Conservation (phyloP, 129 eudicot species). For the Artemisia tridentata region DNA sequence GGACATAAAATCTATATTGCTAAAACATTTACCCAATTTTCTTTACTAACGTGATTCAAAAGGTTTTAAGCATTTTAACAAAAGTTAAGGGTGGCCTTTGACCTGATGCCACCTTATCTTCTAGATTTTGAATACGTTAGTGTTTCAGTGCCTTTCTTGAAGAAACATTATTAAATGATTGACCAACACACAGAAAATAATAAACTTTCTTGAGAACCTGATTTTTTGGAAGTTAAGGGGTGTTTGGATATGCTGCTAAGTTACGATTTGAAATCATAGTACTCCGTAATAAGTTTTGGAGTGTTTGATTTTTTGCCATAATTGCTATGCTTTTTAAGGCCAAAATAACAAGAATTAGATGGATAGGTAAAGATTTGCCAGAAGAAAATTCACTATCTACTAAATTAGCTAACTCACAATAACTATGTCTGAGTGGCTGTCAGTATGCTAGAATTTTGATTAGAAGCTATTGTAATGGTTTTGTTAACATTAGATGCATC, state of each 20-base stretch:
- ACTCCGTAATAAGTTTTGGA: background rate
- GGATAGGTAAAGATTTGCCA: background rate
- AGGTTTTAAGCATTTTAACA: no score
- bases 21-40: no score
- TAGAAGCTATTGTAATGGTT: background rate
- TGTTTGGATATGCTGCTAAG: slow-evolving; percentile 14
- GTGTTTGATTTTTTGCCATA: slow-evolving; percentile 1
- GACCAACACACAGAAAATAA: background rate
- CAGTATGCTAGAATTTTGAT: background rate
- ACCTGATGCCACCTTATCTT: background rate
- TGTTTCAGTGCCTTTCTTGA: slow-evolving; percentile 2
- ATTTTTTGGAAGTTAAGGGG: background rate
- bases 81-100: background rate
- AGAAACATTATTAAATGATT: background rate
- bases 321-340: background rate
- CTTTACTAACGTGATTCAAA: no score
- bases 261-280: background rate
- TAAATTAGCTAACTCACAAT: background rate
- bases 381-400: background rate
- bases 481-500: slow-evolving; percentile 1
- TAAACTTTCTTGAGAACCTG: background rate
- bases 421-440: background rate
- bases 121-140: background rate
- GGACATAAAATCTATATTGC: background rate
- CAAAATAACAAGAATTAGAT: background rate